These are phyloP conservation scores for Heteromeles arbutifolia DNA, from an alignment of 306 rosid genomes.

Conservation along the genomic window DNA sequence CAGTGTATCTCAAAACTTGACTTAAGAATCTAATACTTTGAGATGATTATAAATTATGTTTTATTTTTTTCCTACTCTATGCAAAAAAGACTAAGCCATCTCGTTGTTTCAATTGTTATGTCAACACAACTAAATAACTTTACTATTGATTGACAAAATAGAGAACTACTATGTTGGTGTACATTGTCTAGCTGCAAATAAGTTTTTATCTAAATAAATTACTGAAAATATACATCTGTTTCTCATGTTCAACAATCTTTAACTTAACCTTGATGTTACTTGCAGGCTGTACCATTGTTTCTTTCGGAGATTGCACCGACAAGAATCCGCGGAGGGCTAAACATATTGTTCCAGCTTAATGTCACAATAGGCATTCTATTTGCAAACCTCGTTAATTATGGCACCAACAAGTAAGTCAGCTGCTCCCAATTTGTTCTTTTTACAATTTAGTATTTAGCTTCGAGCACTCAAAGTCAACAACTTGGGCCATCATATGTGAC, in stretches of 20 bases:
- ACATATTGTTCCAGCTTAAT: constrained; percentile 76
- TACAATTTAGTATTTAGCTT: background rate
- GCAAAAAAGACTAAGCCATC: background rate
- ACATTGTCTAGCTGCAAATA: background rate
- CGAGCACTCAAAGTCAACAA: background rate
- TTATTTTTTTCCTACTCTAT: background rate
- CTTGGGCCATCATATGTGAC: background rate
- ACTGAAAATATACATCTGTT: background rate
- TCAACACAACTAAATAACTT: background rate
- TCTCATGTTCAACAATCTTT: background rate
- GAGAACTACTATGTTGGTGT: no score
- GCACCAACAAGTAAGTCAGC: constrained; percentile 53
- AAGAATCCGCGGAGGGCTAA: constrained; percentile 85
- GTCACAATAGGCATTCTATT: constrained; percentile 81
- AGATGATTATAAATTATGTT: background rate
- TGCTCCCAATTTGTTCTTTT: background rate
- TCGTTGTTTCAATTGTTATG: background rate
- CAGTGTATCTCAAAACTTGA: background rate
- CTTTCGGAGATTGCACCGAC: constrained; percentile 93
- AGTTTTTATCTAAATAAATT: background rate
- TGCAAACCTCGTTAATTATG: constrained; percentile 72
- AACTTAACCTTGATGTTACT: background rate
- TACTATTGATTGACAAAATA: no score
- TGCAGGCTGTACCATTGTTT: constrained; percentile 88
- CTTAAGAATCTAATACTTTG: background rate